Conservation (phyloP, 2,329 filamentous ascomycete species). For the Paraphaeosphaeria sporulosa region DNA sequence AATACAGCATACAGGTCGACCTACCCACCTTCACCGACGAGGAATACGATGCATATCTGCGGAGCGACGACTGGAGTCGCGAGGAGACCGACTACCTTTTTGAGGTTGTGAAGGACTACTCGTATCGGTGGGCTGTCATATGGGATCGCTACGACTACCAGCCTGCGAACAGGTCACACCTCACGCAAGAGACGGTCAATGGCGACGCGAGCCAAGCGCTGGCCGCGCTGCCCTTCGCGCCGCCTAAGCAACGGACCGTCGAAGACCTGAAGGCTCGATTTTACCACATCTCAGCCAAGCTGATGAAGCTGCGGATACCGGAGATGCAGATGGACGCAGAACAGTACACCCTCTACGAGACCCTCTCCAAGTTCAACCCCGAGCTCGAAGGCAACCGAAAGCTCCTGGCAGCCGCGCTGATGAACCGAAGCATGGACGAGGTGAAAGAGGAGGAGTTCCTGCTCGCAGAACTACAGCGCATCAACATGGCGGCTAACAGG, state of each 20-base stretch:
- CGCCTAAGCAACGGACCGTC: conserved; percentile 70
- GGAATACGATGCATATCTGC: conserved; percentile 79
- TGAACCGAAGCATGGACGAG: conserved; percentile 84
- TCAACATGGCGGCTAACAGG: conserved; percentile 83
- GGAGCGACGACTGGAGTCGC: conserved; percentile 81
- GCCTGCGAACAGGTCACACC: conserved; percentile 40
- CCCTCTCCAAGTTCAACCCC: conserved; percentile 86
- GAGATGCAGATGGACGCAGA: conserved; percentile 75
- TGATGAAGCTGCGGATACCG: conserved; percentile 51
- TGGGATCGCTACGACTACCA: conserved; percentile 90
- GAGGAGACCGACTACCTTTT: conserved; percentile 95
- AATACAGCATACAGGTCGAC: conserved; percentile 84
- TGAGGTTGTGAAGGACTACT: conserved; percentile 75
- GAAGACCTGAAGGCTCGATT: conserved; percentile 93
- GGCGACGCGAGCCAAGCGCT: conserved; percentile 34
- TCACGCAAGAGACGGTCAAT: conserved; percentile 29
- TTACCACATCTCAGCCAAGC: conserved; percentile 76
- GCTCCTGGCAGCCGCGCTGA: conserved; percentile 79
- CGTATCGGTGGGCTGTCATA: conserved; percentile 89
- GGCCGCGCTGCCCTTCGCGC: conserved; percentile 49
- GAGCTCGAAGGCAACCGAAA: conserved; percentile 81
- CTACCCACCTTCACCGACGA: conserved; percentile 85
- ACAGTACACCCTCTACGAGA: conserved; percentile 84
- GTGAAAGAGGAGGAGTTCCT: conserved; percentile 91
- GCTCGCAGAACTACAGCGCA: conserved; percentile 88